phyloP scores from a whole-genome alignment of 1,139 yeast species.

The Kodamaea ohmeri region DNA sequence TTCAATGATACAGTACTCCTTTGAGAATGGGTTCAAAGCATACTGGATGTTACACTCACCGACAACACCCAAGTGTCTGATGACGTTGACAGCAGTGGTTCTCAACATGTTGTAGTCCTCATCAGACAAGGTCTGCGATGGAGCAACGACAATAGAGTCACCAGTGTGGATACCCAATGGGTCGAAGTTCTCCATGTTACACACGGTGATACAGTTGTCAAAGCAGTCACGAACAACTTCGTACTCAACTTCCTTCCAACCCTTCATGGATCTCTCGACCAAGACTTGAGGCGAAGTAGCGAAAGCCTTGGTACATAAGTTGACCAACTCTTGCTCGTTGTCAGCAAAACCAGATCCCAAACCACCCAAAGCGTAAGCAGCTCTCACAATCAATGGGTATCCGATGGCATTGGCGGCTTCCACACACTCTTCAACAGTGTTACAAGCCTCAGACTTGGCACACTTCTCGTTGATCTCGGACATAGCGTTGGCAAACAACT shows the following conservation, averaged over 20 bases:
- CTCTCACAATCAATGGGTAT: constrained; percentile 95
- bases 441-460: constrained; percentile 88
- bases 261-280: constrained; percentile 96
- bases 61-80: constrained; percentile 96
- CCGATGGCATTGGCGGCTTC: constrained; percentile 84
- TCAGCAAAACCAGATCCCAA: constrained; percentile 98
- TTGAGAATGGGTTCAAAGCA: constrained; percentile 90
- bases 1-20: constrained; percentile 96
- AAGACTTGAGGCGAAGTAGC: constrained; percentile 95
- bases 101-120: constrained; percentile 98
- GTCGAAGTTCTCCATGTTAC: constrained; percentile 99
- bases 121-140: constrained; percentile 95
- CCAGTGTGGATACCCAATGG: constrained; percentile 99
- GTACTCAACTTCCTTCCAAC: constrained; percentile 98
- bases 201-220: constrained; percentile 97
- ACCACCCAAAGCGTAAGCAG: constrained; percentile 97
- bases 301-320: constrained; percentile 85
- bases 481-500: constrained; percentile 90
- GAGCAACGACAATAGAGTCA: constrained; percentile 98
- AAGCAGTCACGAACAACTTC: constrained; percentile 98
- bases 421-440: constrained; percentile 74
- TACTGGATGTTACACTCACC: constrained; percentile 99
- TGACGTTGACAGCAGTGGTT: constrained; percentile 95
- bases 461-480: constrained; percentile 92
- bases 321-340: constrained; percentile 78